Conservation (phyloP, 148 eudicot genomes). For the Cornus kousa region DNA sequence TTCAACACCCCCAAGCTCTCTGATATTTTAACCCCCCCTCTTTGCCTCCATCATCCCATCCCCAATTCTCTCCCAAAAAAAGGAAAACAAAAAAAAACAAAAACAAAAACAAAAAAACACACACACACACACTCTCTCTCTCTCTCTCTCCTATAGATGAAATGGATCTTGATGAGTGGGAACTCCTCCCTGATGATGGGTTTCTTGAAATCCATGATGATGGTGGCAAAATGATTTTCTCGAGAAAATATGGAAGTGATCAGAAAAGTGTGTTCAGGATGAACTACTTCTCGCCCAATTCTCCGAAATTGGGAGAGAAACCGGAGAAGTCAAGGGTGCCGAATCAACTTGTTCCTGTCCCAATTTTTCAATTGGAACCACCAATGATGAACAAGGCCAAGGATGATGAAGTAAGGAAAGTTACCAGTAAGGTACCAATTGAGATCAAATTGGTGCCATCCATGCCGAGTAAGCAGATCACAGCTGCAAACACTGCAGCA, state of each 20-base stretch:
- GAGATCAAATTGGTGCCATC: background rate
- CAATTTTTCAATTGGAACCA: slow-evolving; percentile 27
- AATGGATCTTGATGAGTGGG: slow-evolving; percentile 96
- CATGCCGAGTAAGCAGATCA: background rate
- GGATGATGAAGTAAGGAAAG: too few relatives aligned
- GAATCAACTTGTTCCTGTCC: slow-evolving; percentile 39
- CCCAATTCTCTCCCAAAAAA: background rate
- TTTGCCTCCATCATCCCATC: background rate
- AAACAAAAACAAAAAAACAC: too few relatives aligned
- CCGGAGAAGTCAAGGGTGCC: slow-evolving; percentile 16
- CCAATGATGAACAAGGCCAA: background rate
- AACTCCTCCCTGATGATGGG: slow-evolving; percentile 57
- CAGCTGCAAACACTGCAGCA: slow-evolving; percentile 2
- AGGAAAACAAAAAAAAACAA: too few relatives aligned
- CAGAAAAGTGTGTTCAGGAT: slow-evolving; percentile 36
- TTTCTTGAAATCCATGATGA: slow-evolving; percentile 61
- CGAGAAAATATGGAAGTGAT: slow-evolving; percentile 20
- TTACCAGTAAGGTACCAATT: background rate
- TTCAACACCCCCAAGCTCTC: background rate
- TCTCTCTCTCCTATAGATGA: background rate
- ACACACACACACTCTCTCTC: too few relatives aligned
- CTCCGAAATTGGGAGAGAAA: slow-evolving; percentile 8
- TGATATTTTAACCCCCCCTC: background rate
- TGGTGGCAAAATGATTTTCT: slow-evolving; percentile 29
- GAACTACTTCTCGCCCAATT: slow-evolving; percentile 42